Base-by-base conservation (phyloP, 306 rosid species). In the Prunus salicina region DNA sequence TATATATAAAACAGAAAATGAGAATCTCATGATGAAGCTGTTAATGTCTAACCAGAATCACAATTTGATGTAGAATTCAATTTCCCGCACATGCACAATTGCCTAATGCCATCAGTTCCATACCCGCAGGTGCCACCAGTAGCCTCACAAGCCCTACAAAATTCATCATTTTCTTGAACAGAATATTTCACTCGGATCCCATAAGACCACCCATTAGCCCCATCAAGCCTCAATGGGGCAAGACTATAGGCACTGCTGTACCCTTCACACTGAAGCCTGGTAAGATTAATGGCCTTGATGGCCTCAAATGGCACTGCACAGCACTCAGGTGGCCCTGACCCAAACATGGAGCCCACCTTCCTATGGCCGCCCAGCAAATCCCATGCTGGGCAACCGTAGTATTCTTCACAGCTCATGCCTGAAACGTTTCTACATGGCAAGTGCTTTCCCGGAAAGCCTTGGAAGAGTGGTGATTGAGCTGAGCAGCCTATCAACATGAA, bases 401-500 rank as follows among this genome's bases (percentile, higher is more conserved):
- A 96, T 62, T 92, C 98, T 80, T 96, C 97, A 32, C 99, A 96
- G 7, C 99, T 86, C 97, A 96, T 86, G 0, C 98, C 96, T 0
- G 99, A 96, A 50, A 96, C 90, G 71, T 96, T 96, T 58, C 93
- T 85, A 43, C 99, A 96, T 0, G 97, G 92, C 71, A 96, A 50
- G 84, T 96, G 99, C 86, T 92, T 91, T 4, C 84, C 87, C 4
- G 99, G 99, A 70, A 91, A 92, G 20, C 98, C 99, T 76, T 96
- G 97, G 81, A 96, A 96, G 56, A 96, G 80, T 2, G 99, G 98
- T 0, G 98, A 92, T 15, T 82, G 76, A 6, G 99, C 86, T 0
- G 99, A 96, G 80, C 99, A 96, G 0, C 98, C 96, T 52, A 96
- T 87, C 58, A 96, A 88, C 96, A 96, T 87, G 90, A 96, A 96